phyloP scores from a whole-genome alignment of 768 basidiomycete genomes.

The Tubosaeta sp. region DNA sequence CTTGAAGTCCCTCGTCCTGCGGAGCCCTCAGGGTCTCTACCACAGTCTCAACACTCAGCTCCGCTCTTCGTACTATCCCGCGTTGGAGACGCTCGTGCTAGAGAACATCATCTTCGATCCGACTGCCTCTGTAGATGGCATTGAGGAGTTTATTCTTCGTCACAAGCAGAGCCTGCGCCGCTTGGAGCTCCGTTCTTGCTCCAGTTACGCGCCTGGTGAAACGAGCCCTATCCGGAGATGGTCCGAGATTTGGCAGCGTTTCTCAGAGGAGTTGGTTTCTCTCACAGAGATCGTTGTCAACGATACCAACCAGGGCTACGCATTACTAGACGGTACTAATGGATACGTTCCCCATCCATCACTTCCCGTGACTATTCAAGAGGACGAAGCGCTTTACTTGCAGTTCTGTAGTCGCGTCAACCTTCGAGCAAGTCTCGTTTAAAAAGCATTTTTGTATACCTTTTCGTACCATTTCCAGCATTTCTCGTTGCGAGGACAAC shows the following conservation, averaged over 20 bases:
- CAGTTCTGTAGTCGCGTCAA: slow-evolving; percentile 13
- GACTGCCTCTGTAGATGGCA: slow-evolving; percentile 14
- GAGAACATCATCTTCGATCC: slow-evolving; percentile 30
- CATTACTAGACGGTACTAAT: slow-evolving; percentile 16
- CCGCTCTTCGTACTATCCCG: slow-evolving; percentile 18
- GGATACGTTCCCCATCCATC: slow-evolving; percentile 23
- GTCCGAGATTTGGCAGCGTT: slow-evolving; percentile 25
- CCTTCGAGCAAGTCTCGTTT: slow-evolving; percentile 1
- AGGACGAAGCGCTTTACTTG: slow-evolving; percentile 11
- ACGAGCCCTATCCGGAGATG: slow-evolving; percentile 20
- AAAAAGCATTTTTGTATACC: not conserved
- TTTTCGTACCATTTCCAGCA: not conserved
- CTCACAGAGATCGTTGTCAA: slow-evolving; percentile 23
- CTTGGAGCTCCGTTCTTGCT: slow-evolving; percentile 24
- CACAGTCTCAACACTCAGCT: slow-evolving; percentile 25
- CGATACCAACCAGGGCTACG: slow-evolving; percentile 16
- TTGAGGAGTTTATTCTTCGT: slow-evolving; percentile 30
- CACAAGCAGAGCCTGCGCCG: slow-evolving; percentile 25
- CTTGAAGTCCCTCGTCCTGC: slow-evolving; percentile 21
- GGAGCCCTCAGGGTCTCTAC: slow-evolving; percentile 28
- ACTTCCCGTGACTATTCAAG: slow-evolving; percentile 3
- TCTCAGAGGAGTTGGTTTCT: slow-evolving; percentile 18
- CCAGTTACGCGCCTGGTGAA: slow-evolving; percentile 21
- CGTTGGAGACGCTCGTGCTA: slow-evolving; percentile 24
- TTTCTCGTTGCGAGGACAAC: not conserved